Percentiles rank a stretch among this genome's conserved stretches.
Evolutionary conservation across 2,329 filamentous ascomycete species (phyloP).

Genomic region (Gyromitra esculenta): DNA sequence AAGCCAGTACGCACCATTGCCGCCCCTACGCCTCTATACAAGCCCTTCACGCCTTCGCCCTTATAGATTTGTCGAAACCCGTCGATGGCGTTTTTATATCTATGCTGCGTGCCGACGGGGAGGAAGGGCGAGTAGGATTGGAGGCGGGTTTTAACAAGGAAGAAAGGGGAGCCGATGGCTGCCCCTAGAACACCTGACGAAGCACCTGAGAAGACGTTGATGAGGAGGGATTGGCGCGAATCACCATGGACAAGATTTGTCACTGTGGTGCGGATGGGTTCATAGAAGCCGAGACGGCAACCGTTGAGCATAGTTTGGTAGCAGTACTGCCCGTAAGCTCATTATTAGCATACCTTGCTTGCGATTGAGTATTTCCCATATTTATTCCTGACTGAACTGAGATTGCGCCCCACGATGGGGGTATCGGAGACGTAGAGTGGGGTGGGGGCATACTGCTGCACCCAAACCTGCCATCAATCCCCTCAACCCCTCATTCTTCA

Average conservation of each 20-base stretch:
- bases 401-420: conserved; percentile 1
- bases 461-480: conserved; percentile 90
- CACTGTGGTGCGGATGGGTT: conserved; percentile 81
- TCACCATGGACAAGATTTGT: conserved; percentile 77
- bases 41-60: conserved; percentile 77
- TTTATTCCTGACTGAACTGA: not conserved
- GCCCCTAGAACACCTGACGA: conserved; percentile 89
- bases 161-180: conserved; percentile 93
- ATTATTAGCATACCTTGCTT: not conserved
- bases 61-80: conserved; percentile 82
- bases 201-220: conserved; percentile 95
- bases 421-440: not conserved
- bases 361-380: not conserved
- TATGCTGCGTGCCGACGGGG: conserved; percentile 95
- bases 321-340: conserved; percentile 70
- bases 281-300: conserved; percentile 96
- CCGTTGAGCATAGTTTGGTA: conserved; percentile 98
- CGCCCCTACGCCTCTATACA: conserved; percentile 90
- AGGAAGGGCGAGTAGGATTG: conserved; percentile 93
- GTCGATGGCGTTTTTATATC: conserved; percentile 85
- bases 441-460: conserved; percentile 70
- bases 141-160: conserved; percentile 94
- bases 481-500: conserved; percentile 85
- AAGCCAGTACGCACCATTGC: conserved; percentile 97
- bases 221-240: conserved; percentile 80